Conservation (phyloP, 1,284 basidiomycete genomes). For the Flammula alnicola region DNA sequence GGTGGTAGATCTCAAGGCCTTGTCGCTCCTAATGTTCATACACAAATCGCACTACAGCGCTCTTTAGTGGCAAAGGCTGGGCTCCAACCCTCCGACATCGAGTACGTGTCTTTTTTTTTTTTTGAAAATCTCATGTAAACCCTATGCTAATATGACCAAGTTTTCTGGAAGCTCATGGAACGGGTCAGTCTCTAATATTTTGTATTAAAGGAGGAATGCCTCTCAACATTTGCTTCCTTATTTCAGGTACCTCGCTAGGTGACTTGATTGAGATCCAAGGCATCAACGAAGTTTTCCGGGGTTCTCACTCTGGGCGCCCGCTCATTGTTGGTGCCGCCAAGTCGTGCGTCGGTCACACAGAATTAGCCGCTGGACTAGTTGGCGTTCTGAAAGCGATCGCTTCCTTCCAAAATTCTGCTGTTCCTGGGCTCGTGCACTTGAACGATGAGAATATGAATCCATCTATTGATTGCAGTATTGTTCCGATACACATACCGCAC, state of each 20-base stretch:
- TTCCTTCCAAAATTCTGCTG: slow-evolving; percentile 25
- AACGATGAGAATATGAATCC: slow-evolving; percentile 31
- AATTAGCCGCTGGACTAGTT: slow-evolving; percentile 33
- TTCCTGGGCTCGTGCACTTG: slow-evolving; percentile 34
- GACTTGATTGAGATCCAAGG: slow-evolving; percentile 37
- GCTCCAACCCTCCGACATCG: slow-evolving; percentile 30
- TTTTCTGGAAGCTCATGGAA: slow-evolving; percentile 22
- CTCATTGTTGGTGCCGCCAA: slow-evolving; percentile 36
- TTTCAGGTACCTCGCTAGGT: slow-evolving; percentile 33
- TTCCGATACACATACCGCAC: too few species aligned
- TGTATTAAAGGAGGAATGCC: not conserved
- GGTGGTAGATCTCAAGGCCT: slow-evolving; percentile 39
- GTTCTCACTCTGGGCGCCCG: slow-evolving; percentile 26
- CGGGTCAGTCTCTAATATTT: slow-evolving; percentile 7
- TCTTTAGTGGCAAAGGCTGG: slow-evolving; percentile 27
- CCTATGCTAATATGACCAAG: slow-evolving; percentile 2
- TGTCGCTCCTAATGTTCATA: slow-evolving; percentile 33
- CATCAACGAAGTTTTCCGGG: slow-evolving; percentile 33
- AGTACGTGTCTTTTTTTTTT: too few species aligned
- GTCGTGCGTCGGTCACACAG: slow-evolving; percentile 36
- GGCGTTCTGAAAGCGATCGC: slow-evolving; percentile 31
- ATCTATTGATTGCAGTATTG: slow-evolving; percentile 29
- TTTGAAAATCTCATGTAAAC: not conserved
- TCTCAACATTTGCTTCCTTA: not conserved
- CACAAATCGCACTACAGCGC: slow-evolving; percentile 31